Base-by-base conservation (phyloP, 2,329 filamentous ascomycete genomes). In the Ustulina deusta region DNA sequence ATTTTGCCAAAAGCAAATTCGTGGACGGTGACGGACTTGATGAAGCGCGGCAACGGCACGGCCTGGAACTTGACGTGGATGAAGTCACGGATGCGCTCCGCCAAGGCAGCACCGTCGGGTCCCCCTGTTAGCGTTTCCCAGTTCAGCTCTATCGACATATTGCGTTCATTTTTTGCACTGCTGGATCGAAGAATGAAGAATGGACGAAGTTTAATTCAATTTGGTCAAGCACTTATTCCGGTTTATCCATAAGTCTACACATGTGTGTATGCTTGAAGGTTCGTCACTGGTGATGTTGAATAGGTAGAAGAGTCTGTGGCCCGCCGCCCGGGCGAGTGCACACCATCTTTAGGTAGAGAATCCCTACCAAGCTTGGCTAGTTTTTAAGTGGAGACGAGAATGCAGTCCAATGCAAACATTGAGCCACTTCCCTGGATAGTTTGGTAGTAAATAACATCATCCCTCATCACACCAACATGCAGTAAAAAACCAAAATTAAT, bases 131-230 rank as follows among this genome's bases (percentile, higher is more conserved):
- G 88, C 70, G 91, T 92, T 77, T 96, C 91, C 96, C 96, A 99
- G 81, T 97, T 94, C 79, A 99, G 91, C 78, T 98, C 94, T 83
- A 99, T 95, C 74, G 96, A 98, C 96, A 99, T 99, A 20, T 29
- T 66, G 63, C 25, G 36, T 20, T 65, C 59, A 63, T 68, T 59
- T 36, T 34, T 17, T 42, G 6, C 34, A 34, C 6, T 25, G 4
- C 44, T 32, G 11, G 34, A 15, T 32, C 4, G 17, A 13, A 34
- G 11, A 29, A 64, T 38, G 32, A 22, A 25, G 3, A 13, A 4
- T 15, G 22, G 5, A 49, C 15, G 36, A 40, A 40, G 11, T 11
- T 11, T 36, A 13, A 27, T 34, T 9, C 29, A 36, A 36, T 25
- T 9, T 13, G 34, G 11, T 20, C n/a, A 57, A 13, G 29, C 22